Conservation (phyloP, 2,329 filamentous ascomycete genomes). For the Nemania abortiva region DNA sequence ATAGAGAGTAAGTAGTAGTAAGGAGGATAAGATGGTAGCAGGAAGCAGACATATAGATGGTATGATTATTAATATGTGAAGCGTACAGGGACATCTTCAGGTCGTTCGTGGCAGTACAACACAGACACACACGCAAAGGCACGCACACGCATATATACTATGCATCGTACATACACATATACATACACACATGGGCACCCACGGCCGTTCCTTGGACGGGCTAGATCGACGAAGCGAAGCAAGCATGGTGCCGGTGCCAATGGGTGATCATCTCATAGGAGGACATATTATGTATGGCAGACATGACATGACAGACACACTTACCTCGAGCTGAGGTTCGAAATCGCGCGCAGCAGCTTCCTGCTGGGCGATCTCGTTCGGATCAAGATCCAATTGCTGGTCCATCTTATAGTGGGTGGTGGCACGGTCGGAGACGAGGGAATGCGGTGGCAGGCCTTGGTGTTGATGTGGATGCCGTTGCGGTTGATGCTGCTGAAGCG, state of each 20-base stretch:
- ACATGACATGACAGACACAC: constrained; percentile 37
- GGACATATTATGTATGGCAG: no score
- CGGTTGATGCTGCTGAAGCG: constrained; percentile 15
- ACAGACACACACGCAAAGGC: background rate
- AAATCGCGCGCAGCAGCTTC: constrained; percentile 71
- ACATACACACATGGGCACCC: constrained; percentile 7
- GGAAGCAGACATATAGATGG: background rate
- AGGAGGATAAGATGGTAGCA: background rate
- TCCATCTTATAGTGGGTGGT: constrained; percentile 55
- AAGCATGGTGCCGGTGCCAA: no score
- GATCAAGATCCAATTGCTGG: constrained; percentile 48
- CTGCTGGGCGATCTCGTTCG: constrained; percentile 65
- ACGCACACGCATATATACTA: background rate
- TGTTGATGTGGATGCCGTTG: constrained; percentile 11
- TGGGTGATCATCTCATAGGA: constrained; percentile 10
- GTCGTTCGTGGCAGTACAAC: constrained; percentile 6
- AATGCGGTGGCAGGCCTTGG: constrained; percentile 31
- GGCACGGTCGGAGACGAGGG: constrained; percentile 24
- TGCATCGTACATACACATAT: constrained; percentile 5
- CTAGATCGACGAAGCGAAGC: background rate
- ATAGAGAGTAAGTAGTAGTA: background rate
- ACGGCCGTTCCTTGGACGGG: constrained; percentile 9
- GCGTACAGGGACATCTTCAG: constrained; percentile 1
- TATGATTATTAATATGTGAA: constrained; percentile 15
- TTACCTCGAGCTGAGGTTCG: constrained; percentile 68